phyloP scores from a whole-genome alignment of 345 rosid genomes.

The Lepidium didymum region DNA sequence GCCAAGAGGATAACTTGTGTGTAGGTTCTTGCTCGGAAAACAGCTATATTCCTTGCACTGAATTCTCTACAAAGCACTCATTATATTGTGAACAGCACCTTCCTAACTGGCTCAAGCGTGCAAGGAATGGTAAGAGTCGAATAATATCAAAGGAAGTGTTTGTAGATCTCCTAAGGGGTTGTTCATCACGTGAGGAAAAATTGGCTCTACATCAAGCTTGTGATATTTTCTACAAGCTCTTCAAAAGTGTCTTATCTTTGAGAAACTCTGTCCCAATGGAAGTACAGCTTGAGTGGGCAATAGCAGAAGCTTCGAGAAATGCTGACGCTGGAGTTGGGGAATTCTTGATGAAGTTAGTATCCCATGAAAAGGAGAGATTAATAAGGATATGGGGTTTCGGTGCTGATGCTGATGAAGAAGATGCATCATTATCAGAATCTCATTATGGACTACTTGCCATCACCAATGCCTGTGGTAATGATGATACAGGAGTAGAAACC shows the following conservation, averaged over 20 bases:
- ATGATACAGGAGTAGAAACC: slow-evolving; percentile 29
- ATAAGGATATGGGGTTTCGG: slow-evolving; percentile 64
- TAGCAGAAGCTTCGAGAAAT: slow-evolving; percentile 77
- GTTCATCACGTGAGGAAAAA: slow-evolving; percentile 57
- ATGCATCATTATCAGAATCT: slow-evolving; percentile 36
- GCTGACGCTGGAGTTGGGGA: slow-evolving; percentile 46
- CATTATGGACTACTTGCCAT: slow-evolving; percentile 36
- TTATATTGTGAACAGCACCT: slow-evolving; percentile 89
- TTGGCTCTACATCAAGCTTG: slow-evolving; percentile 84
- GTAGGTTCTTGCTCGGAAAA: slow-evolving; percentile 51
- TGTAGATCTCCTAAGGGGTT: slow-evolving; percentile 57
- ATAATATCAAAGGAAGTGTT: slow-evolving; percentile 92
- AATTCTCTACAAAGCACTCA: slow-evolving; percentile 60
- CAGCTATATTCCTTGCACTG: slow-evolving; percentile 48
- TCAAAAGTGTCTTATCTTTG: slow-evolving; percentile 78
- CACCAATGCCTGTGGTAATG: slow-evolving; percentile 35
- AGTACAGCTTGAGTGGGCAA: slow-evolving; percentile 91
- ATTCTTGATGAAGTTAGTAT: slow-evolving; percentile 64
- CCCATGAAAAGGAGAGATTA: slow-evolving; percentile 70
- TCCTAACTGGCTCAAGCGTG: slow-evolving; percentile 99
- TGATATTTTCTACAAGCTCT: slow-evolving; percentile 90
- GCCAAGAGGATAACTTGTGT: slow-evolving; percentile 46
- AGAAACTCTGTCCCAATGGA: slow-evolving; percentile 94
- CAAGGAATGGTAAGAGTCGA: slow-evolving; percentile 96
- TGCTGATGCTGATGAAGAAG: slow-evolving; percentile 25